A percentile compares a stretch with the other conserved stretches of the same genome.
phyloP scores from a whole-genome alignment of 306 rosid genomes.

The Canavalia gladiata region DNA sequence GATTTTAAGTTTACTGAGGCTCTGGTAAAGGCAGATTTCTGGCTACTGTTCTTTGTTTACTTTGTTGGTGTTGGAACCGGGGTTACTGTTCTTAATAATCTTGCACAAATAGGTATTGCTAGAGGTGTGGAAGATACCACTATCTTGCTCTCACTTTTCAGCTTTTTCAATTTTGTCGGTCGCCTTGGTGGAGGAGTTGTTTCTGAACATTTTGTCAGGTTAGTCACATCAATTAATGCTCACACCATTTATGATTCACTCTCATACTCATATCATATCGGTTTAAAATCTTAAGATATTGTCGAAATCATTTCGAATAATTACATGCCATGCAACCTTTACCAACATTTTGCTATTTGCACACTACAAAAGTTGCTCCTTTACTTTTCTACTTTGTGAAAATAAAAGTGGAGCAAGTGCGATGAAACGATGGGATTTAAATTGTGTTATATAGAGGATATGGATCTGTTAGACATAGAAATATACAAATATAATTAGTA shows the following conservation, averaged over 20 bases:
- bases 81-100: conserved; percentile 79
- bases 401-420: conserved; percentile 1
- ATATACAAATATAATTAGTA: too few relatives aligned
- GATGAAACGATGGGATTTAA: not conserved
- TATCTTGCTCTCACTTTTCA: conserved; percentile 71
- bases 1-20: conserved; percentile 79
- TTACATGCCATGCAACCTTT: conserved; percentile 14
- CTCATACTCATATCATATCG: not conserved
- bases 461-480: too few relatives aligned
- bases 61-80: conserved; percentile 92
- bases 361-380: not conserved
- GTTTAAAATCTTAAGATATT: conserved; percentile 8
- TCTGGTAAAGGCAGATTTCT: conserved; percentile 81
- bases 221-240: conserved; percentile 37
- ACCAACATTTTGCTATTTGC: not conserved
- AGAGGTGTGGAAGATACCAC: conserved; percentile 78
- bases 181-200: conserved; percentile 91
- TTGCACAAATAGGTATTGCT: conserved; percentile 85
- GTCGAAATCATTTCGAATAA: not conserved
- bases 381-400: not conserved
- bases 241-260: not conserved
- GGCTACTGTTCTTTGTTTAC: conserved; percentile 78
- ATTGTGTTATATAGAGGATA: too few relatives aligned
- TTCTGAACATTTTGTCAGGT: conserved; percentile 86
- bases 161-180: conserved; percentile 83